phyloP scores from a whole-genome alignment of 208 protist species.

The Trypanosoma melophagium region DNA sequence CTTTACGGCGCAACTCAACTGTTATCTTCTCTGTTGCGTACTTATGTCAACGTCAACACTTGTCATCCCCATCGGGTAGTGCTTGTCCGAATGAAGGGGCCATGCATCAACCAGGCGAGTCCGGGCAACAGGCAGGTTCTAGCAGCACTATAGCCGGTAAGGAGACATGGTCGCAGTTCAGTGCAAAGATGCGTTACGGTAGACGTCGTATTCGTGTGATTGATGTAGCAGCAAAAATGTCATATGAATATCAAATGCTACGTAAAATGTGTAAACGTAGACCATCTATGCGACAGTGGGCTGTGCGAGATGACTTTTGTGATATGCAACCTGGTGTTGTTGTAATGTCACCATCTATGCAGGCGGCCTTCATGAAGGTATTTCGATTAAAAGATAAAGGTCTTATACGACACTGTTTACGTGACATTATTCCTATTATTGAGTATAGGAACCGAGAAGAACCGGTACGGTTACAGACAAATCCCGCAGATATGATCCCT shows the following conservation, averaged over 20 bases:
- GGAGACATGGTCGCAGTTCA: constrained; percentile 87
- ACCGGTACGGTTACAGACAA: constrained; percentile 42
- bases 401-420: constrained; percentile 74
- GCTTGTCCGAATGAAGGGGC: constrained; percentile 38
- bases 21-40: background rate
- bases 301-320: constrained; percentile 84
- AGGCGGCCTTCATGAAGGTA: constrained; percentile 89
- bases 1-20: background rate
- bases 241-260: constrained; percentile 91
- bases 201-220: constrained; percentile 81
- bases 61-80: constrained; percentile 4
- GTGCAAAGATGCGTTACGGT: constrained; percentile 74
- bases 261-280: constrained; percentile 86
- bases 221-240: constrained; percentile 88
- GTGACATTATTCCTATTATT: constrained; percentile 88
- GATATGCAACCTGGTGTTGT: constrained; percentile 87
- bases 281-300: constrained; percentile 86
- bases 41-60: constrained; percentile 4
- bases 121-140: constrained; percentile 46
- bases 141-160: constrained; percentile 64
- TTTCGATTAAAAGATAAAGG: constrained; percentile 87
- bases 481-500: constrained; percentile 72
- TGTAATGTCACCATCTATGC: constrained; percentile 89
- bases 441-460: constrained; percentile 87
- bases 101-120: constrained; percentile 78